Percentiles rank a stretch among this genome's conserved stretches.
These are phyloP conservation scores for Scheffersomyces amazonensis DNA, from an alignment of 805 yeast species.

Conservation along the genomic window DNA sequence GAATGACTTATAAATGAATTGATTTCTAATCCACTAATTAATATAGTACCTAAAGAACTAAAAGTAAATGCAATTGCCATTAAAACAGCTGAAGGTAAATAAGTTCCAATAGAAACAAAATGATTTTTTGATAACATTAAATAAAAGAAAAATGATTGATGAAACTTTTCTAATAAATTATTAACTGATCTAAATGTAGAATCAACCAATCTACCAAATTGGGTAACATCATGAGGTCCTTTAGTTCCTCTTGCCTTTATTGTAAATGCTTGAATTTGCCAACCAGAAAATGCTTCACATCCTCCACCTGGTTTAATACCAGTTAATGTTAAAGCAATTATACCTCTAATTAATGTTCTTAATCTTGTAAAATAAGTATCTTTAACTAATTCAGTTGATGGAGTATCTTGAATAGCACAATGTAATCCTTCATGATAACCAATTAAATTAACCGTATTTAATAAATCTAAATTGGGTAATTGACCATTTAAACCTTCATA, in stretches of 20 bases:
- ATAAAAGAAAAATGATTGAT: constrained; percentile 94
- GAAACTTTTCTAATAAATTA: constrained; percentile 91
- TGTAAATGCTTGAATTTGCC: constrained; percentile 91
- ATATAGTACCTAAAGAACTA: constrained; percentile 57
- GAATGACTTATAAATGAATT: constrained; percentile 17
- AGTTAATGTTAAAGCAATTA: constrained; percentile 64
- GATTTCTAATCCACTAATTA: constrained; percentile 40
- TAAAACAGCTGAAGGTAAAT: constrained; percentile 80
- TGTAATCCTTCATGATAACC: constrained; percentile 74
- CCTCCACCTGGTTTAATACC: constrained; percentile 60
- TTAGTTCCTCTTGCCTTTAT: constrained; percentile 61
- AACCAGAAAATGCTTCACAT: constrained; percentile 90
- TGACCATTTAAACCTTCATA: constrained; percentile 95
- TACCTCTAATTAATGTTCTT: constrained; percentile 58
- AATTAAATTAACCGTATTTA: constrained; percentile 76
- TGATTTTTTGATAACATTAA: constrained; percentile 70
- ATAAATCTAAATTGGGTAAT: constrained; percentile 86
- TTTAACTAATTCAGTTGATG: constrained; percentile 42
- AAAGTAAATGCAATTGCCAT: constrained; percentile 67
- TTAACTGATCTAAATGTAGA: constrained; percentile 85
- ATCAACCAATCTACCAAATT: constrained; percentile 87
- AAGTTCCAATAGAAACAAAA: constrained; percentile 92
- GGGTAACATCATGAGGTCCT: constrained; percentile 76
- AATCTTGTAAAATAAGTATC: constrained; percentile 55
- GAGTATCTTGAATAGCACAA: constrained; percentile 62